phyloP scores from a whole-genome alignment of 1,139 yeast species.

The Zygosaccharomyces sapae region DNA sequence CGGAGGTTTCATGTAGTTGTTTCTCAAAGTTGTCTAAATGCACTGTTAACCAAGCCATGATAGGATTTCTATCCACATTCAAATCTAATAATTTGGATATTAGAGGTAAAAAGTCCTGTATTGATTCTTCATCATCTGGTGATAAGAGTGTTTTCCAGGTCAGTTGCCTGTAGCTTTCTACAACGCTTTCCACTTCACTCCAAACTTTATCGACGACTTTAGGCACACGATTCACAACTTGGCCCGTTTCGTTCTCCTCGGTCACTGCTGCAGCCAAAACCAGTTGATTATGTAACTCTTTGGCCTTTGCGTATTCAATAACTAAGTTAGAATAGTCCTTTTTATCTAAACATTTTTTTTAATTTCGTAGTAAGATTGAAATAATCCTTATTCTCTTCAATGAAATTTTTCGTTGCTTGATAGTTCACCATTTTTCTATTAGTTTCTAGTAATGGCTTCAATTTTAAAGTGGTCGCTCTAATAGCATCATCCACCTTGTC shows the following conservation, averaged over 20 bases:
- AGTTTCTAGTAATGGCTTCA: slow-evolving; percentile 72
- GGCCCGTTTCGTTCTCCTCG: slow-evolving; percentile 17
- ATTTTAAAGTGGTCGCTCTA: slow-evolving; percentile 57
- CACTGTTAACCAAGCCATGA: slow-evolving; percentile 54
- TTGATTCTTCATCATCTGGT: slow-evolving; percentile 30
- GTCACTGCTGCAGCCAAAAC: slow-evolving; percentile 12
- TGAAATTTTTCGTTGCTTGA: slow-evolving; percentile 54
- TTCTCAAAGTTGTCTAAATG: slow-evolving; percentile 42
- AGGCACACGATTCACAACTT: slow-evolving; percentile 20
- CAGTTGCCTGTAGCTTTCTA: slow-evolving; percentile 59
- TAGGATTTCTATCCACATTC: slow-evolving; percentile 53
- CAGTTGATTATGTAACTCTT: slow-evolving; percentile 35
- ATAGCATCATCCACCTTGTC: slow-evolving; percentile 47
- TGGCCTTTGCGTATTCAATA: slow-evolving; percentile 62
- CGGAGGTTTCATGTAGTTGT: slow-evolving; percentile 38
- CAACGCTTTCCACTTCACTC: slow-evolving; percentile 60
- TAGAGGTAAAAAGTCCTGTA: slow-evolving; percentile 49
- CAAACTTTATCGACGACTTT: slow-evolving; percentile 51
- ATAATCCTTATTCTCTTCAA: slow-evolving; percentile 57
- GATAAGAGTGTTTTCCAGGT: slow-evolving; percentile 57
- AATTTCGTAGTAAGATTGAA: slow-evolving; percentile 70
- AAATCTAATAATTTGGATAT: slow-evolving; percentile 59
- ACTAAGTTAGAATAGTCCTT: slow-evolving; percentile 70
- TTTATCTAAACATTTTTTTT: slow-evolving; percentile 46
- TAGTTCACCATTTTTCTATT: slow-evolving; percentile 58